Conservation (phyloP, 495 filamentous ascomycete genomes). For the Bombardia bombarda region DNA sequence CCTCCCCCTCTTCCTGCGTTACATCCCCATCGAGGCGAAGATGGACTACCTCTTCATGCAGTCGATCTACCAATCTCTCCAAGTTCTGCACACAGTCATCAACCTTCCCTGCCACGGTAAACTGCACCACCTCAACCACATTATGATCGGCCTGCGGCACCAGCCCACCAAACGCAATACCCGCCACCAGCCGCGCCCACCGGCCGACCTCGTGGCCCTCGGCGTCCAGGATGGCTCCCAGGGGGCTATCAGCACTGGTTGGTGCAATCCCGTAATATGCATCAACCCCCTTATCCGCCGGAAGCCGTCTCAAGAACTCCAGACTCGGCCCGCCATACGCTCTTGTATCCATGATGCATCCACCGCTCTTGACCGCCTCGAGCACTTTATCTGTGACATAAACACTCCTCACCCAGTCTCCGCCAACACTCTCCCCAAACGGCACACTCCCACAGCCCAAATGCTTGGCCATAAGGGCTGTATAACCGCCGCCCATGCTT, state of each 20-base stretch:
- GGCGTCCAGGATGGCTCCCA: not conserved
- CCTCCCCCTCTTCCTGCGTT: too few relatives aligned
- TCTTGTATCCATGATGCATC: not conserved
- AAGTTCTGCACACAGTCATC: constrained; percentile 2
- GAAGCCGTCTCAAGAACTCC: constrained; percentile 1
- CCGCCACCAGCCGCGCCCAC: not conserved
- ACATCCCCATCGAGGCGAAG: too few relatives aligned
- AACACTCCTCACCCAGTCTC: not conserved
- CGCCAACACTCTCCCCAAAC: not conserved
- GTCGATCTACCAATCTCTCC: not conserved
- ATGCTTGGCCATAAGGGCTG: constrained; percentile 5
- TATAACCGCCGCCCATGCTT: constrained; percentile 1
- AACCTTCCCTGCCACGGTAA: not conserved
- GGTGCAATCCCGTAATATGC: not conserved
- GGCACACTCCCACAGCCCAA: constrained; percentile 2
- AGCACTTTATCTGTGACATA: constrained; percentile 1
- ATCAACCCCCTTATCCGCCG: constrained; percentile 1
- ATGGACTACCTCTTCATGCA: not conserved
- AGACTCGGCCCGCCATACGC: not conserved
- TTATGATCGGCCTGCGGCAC: constrained; percentile 1
- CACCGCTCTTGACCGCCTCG: not conserved
- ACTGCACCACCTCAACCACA: constrained; percentile 1
- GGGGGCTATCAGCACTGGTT: not conserved
- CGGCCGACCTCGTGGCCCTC: not conserved
- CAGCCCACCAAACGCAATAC: constrained; percentile 4